Evolutionary conservation across 495 filamentous ascomycete species (phyloP), one percentile per base, ranked within the genome.

Genomic region (Copromyces sp.): DNA sequence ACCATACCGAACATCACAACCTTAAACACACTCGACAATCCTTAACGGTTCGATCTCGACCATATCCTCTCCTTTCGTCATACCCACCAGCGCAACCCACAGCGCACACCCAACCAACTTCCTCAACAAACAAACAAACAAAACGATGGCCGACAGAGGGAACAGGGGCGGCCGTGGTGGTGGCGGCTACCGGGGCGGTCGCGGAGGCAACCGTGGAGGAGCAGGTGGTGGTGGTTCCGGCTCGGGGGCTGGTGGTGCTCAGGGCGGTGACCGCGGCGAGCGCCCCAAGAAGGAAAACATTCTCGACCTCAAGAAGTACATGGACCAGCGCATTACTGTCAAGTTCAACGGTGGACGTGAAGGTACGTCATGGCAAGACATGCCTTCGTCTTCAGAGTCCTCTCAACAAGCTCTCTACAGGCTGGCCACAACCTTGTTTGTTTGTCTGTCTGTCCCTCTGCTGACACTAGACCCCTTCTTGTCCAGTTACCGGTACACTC

Each of bases 231-330:
- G 16, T 41, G 71, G 11, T 24, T 29, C n/a, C 9, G 81, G 83
- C 70, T 84, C 85, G 61, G 87, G 87, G 7, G 72, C 78, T 12
- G 78, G 82, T 16, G 74, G 72, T 72, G 75, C 72, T 72, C 71
- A 75, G 16, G 83, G 82, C 74, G 81, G 78, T 5, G 78, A 80
- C 53, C 76, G 80, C 44, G 84, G 86, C 68, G 87, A 89, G 76
- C 90, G 92, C 75, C 93, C 94, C 73, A 97, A 97, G 88, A 97
- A 98, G 84, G 95, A 99, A 80, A 97, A 98, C 79, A 99, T 99
- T 77, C 88, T 99, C 29, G 95, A 99, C 75, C 83, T 99, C 74
- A 89, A 85, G 79, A 96, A 96, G 84, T 99, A 97, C 79, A 94
- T 97, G 90, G 95, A 98, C 82, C 95, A 97, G 87, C 86, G 91